Percentiles rank a stretch among this genome's conserved stretches.
Evolutionary conservation across 768 basidiomycete genomes (phyloP).

Genomic region (Tulasnella sp.): DNA sequence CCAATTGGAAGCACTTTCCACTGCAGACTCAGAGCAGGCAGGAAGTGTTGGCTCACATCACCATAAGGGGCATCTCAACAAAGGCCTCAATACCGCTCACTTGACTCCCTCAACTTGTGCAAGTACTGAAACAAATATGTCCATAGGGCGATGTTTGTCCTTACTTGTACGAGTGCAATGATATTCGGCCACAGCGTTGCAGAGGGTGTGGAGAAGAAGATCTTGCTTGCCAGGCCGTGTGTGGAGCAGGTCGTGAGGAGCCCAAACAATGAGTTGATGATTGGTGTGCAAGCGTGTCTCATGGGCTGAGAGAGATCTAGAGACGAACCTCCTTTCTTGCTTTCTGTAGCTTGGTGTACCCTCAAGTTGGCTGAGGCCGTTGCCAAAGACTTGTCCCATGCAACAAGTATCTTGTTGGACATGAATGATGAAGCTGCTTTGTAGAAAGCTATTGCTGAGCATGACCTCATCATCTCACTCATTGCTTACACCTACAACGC

Average conservation of each 20-base stretch:
- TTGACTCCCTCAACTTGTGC: no score
- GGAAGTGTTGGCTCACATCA: no score
- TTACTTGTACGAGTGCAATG: constrained; percentile 67
- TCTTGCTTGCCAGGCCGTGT: constrained; percentile 88
- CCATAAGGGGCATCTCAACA: no score
- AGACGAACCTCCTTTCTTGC: background rate
- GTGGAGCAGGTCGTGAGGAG: constrained; percentile 86
- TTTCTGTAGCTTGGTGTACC: constrained; percentile 69
- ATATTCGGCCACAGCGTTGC: constrained; percentile 58
- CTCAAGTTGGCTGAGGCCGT: constrained; percentile 67
- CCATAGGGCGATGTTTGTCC: constrained; percentile 74
- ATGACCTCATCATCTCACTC: constrained; percentile 91
- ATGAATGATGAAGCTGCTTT: constrained; percentile 63
- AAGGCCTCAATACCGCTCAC: no score
- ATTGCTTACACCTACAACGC: constrained; percentile 93
- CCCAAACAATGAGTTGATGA: constrained; percentile 72
- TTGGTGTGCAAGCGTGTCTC: constrained; percentile 45
- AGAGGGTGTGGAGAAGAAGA: constrained; percentile 49
- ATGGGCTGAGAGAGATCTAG: background rate
- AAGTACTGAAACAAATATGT: constrained; percentile 79
- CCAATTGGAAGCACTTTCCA: no score
- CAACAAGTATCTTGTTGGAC: constrained; percentile 73
- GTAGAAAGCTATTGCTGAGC: constrained; percentile 69
- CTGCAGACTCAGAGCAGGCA: no score
- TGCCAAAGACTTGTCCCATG: constrained; percentile 55